Conservation (phyloP, 768 basidiomycete species). For the Termitomyces sp. region DNA sequence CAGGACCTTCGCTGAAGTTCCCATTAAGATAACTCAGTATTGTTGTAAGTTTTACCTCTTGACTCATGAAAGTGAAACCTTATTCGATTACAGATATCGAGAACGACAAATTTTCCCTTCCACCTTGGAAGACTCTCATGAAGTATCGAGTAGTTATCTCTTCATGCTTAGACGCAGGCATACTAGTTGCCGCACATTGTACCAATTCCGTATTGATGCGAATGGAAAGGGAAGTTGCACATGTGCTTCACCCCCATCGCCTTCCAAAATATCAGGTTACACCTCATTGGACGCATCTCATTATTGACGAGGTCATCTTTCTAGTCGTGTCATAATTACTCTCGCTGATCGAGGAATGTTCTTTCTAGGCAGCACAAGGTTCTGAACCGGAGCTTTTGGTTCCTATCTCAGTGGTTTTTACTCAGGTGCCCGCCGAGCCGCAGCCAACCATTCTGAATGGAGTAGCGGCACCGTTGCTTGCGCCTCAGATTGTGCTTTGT, state of each 20-base stretch:
- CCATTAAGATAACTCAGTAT: constrained; percentile 36
- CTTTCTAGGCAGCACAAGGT: constrained; percentile 43
- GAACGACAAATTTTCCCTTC: constrained; percentile 38
- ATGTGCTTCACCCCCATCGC: constrained; percentile 32
- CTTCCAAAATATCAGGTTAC: constrained; percentile 21
- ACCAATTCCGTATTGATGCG: constrained; percentile 34
- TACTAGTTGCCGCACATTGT: constrained; percentile 37
- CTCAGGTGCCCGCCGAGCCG: constrained; percentile 13
- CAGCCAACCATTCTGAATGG: background rate
- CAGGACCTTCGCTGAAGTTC: constrained; percentile 46
- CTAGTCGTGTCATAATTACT: background rate
- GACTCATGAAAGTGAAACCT: background rate
- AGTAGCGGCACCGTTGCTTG: constrained; percentile 11
- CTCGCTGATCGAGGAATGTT: background rate
- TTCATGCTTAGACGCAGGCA: constrained; percentile 40
- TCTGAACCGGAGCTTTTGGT: constrained; percentile 46
- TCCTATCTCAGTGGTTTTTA: constrained; percentile 42
- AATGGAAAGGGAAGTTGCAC: constrained; percentile 33
- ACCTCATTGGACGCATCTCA: constrained; percentile 47
- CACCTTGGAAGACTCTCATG: constrained; percentile 41
- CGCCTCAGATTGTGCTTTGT: constrained; percentile 44
- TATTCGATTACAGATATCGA: constrained; percentile 31
- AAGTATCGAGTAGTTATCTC: constrained; percentile 40
- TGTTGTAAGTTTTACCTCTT: constrained; percentile 31
- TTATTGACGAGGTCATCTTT: constrained; percentile 40